Evolutionary conservation across 1,139 yeast genomes (phyloP), one percentile per base, ranked within the genome.

Genomic region (Sugiyamaella novakii): DNA sequence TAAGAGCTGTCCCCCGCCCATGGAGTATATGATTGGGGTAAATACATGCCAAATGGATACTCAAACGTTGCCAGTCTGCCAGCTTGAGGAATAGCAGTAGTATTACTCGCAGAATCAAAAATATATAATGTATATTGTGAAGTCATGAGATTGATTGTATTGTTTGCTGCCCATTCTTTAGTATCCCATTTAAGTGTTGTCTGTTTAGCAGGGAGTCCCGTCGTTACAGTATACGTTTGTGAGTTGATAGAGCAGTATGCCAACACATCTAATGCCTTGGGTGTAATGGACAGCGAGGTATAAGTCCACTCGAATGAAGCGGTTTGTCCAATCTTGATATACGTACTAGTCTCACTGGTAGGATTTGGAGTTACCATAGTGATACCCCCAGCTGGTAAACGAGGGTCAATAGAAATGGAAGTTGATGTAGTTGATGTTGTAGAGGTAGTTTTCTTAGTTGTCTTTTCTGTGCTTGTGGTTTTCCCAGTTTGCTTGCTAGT

Each of bases 301-400:
- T 67, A 71, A 28, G 65, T 58, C 75, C 75, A 71, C 22, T 66
- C 61, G 52, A 72, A 72, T 11, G 75, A 70, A 10, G 73, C 75
- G 31, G 58, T 54, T 12, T 65, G 65, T 3, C 76, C 75, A 34
- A 68, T 59, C 53, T 69, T 69, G 51, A 71, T 59, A 50, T 71
- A 72, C 1, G 73, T 67, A 7, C 61, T 45, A 2, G 64, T 53
- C 7, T 37, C 39, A 22, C 58, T 60, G 8, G 72, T 67, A 3
- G 69, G 53, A 2, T 58, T 60, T 0, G 75, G 75, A 7, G 68
- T 61, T 7, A 57, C 39, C 53, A 72, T 50, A 3, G 67, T 52
- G 11, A 70, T 58, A 0, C 68, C 68, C 3, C 75, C 75, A 0
- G 73, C 67, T 0, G 74, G 70, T 10, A 59, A 54, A 4, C 58